A percentile compares a stretch with the other conserved stretches of the same genome.
Conservation (phyloP, 2,329 filamentous ascomycete genomes). For the Neurospora sp. region DNA sequence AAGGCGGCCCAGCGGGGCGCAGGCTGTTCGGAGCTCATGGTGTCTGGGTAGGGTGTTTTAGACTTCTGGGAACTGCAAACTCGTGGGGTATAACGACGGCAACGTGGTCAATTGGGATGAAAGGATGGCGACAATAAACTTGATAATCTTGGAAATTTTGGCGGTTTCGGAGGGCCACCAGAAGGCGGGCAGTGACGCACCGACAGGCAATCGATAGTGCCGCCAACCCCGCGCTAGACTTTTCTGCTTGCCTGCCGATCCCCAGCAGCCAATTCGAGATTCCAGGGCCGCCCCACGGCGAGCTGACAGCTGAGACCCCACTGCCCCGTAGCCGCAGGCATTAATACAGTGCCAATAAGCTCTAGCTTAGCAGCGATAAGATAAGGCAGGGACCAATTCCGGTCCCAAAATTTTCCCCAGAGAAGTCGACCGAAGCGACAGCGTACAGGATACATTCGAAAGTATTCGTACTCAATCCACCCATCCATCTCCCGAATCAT, state of each 20-base stretch:
- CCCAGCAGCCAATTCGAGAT: not conserved
- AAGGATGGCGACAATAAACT: conserved; percentile 1
- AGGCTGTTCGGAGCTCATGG: conserved; percentile 18
- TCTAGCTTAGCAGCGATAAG: not conserved
- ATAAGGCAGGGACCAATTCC: not conserved
- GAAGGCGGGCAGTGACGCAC: not conserved
- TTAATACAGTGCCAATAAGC: not conserved
- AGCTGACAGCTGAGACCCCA: not conserved
- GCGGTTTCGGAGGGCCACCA: not conserved
- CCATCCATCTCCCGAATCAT: not conserved
- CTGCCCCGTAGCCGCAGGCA: not conserved
- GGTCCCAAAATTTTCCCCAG: conserved; percentile 11
- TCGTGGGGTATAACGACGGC: not conserved
- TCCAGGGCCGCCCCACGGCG: conserved; percentile 6
- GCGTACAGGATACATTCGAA: not conserved
- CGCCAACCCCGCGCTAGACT: conserved; percentile 8
- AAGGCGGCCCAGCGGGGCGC: conserved; percentile 61
- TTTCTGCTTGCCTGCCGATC: conserved; percentile 11
- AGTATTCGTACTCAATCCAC: not conserved
- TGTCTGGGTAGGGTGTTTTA: not conserved
- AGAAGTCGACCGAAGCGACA: not conserved
- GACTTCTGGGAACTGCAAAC: too few relatives aligned
- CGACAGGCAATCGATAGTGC: conserved; percentile 3
- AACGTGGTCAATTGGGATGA: not conserved
- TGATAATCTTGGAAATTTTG: conserved; percentile 2